These are phyloP conservation scores for Candida bentonensis DNA, from an alignment of 805 yeast species.

Conservation along the genomic window DNA sequence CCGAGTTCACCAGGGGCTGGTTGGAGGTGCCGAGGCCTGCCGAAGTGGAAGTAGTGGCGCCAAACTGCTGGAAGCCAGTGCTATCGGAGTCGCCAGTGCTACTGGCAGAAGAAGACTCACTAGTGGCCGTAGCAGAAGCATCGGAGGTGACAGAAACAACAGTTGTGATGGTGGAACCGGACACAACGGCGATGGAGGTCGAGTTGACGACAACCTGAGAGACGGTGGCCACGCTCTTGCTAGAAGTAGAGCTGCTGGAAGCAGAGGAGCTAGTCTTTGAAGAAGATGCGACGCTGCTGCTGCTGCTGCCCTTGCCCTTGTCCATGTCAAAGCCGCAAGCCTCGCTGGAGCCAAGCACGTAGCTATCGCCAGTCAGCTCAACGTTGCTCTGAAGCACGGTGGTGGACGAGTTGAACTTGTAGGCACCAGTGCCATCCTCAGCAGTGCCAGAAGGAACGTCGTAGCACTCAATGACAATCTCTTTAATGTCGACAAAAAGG, in stretches of 20 bases:
- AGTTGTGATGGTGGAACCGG: background rate
- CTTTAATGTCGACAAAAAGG: slow-evolving; percentile 51
- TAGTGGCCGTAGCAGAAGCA: slow-evolving; percentile 2
- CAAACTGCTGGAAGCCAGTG: background rate
- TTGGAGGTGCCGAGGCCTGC: too few relatives aligned
- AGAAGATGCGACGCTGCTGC: slow-evolving; percentile 5
- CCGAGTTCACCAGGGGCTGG: background rate
- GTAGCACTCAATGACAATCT: slow-evolving; percentile 52
- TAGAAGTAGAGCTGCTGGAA: slow-evolving; percentile 2
- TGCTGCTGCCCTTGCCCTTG: slow-evolving; percentile 12
- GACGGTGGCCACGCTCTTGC: slow-evolving; percentile 4
- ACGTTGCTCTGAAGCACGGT: slow-evolving; percentile 33
- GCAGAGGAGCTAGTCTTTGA: slow-evolving; percentile 3
- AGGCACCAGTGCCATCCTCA: slow-evolving; percentile 34
- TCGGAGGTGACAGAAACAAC: slow-evolving; percentile 2
- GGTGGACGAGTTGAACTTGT: slow-evolving; percentile 35
- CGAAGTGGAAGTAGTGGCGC: background rate
- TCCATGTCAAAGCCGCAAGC: slow-evolving; percentile 48
- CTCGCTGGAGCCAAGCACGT: slow-evolving; percentile 43
- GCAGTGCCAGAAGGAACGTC: slow-evolving; percentile 49
- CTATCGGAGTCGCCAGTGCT: background rate
- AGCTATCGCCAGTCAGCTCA: slow-evolving; percentile 46
- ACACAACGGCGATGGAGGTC: slow-evolving; percentile 3
- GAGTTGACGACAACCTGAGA: background rate
- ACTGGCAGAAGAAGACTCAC: background rate